phyloP scores from a whole-genome alignment of 169 alveolate species.

The Cryptosporidium canis region DNA sequence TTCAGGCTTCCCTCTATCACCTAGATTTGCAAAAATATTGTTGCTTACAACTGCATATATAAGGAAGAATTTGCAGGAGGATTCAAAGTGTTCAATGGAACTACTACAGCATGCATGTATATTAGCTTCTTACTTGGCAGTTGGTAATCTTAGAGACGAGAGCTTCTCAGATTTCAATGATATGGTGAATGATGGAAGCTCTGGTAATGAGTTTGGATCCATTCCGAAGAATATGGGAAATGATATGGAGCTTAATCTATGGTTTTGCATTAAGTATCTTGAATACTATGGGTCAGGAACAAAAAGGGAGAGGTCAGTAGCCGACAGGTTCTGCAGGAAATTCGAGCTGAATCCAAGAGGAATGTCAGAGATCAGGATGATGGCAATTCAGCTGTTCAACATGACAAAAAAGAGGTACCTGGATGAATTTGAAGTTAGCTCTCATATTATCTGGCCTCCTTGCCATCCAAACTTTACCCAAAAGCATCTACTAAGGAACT shows the following conservation, averaged over 20 bases:
- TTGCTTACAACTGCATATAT: conserved; percentile 16
- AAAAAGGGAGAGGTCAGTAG: not conserved
- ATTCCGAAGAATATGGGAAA: conserved; percentile 39
- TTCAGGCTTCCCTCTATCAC: conserved; percentile 32
- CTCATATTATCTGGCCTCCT: not conserved
- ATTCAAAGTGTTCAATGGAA: not conserved
- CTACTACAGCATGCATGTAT: conserved; percentile 36
- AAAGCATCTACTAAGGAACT: conserved; percentile 15
- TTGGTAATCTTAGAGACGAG: conserved; percentile 50
- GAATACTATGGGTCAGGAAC: conserved; percentile 7
- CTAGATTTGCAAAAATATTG: conserved; percentile 48
- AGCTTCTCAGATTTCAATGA: not conserved
- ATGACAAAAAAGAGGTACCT: conserved; percentile 22
- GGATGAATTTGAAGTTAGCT: not conserved
- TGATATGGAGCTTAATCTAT: conserved; percentile 36
- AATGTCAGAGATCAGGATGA: conserved; percentile 45
- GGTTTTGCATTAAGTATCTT: conserved; percentile 50
- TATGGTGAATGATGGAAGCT: not conserved
- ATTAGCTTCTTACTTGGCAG: conserved; percentile 27
- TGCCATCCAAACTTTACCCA: conserved; percentile 17
- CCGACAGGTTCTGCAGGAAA: conserved; percentile 9
- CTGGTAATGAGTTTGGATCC: not conserved
- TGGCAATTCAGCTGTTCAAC: conserved; percentile 28
- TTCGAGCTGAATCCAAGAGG: conserved; percentile 25
- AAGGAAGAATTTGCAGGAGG: not conserved